Percentiles rank a stretch among this genome's conserved stretches.
Evolutionary conservation across 768 basidiomycete genomes (phyloP).

Genomic region (Lentinula edodes): DNA sequence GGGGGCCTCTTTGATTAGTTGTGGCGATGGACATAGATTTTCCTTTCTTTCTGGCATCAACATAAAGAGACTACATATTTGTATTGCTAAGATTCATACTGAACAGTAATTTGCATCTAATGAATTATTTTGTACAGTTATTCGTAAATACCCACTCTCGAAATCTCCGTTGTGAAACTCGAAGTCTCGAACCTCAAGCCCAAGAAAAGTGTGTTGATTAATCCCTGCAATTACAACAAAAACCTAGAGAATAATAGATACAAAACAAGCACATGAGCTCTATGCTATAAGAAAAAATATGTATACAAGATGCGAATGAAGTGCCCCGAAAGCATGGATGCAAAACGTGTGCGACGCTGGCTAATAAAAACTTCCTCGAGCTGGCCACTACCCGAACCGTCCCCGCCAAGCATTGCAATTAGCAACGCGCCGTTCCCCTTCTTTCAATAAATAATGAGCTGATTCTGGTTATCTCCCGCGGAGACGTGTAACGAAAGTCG

Average conservation of each 20-base stretch:
- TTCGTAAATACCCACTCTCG: too few relatives aligned
- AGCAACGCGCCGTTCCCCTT: background rate
- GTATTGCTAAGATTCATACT: background rate
- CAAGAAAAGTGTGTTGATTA: background rate
- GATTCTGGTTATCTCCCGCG: background rate
- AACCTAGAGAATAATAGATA: background rate
- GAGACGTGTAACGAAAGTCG: background rate
- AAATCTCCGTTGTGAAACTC: too few relatives aligned
- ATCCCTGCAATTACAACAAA: background rate
- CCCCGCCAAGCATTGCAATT: background rate
- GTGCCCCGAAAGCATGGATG: background rate
- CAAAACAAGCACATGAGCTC: background rate
- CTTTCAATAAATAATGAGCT: background rate
- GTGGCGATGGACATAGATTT: background rate
- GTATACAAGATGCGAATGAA: conserved; percentile 4
- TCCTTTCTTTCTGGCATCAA: background rate
- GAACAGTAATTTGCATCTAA: background rate
- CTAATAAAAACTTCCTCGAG: background rate
- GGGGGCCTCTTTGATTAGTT: conserved; percentile 33
- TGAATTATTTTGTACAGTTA: background rate
- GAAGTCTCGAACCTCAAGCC: too few relatives aligned
- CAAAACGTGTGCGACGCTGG: background rate
- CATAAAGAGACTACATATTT: too few relatives aligned
- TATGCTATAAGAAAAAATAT: conserved; percentile 2
- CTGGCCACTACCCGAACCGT: background rate